Evolutionary conservation across 116 monocot species (phyloP).

Genomic region (Trichopus zeylanicus): DNA sequence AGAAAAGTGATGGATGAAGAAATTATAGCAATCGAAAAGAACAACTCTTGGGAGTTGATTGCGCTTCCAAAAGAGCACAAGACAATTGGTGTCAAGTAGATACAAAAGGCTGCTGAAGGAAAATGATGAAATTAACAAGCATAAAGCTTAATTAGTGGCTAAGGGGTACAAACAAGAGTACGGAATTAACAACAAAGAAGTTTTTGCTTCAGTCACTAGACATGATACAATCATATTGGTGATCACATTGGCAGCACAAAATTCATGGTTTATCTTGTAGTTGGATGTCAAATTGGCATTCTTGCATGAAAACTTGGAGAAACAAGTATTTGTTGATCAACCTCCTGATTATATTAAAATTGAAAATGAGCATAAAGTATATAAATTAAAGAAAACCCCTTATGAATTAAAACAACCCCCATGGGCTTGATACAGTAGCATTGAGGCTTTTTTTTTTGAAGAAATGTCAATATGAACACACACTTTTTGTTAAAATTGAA

Average conservation of each 20-base stretch:
- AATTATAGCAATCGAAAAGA: slow-evolving; percentile 1
- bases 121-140: neutral
- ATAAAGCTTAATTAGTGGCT: slow-evolving; percentile 2
- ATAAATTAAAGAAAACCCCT: slow-evolving; percentile 7
- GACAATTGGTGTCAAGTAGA: slow-evolving; percentile 4
- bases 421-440: neutral
- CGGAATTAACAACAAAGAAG: slow-evolving; percentile 5
- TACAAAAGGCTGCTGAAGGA: neutral
- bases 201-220: slow-evolving; percentile 6
- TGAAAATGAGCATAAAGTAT: too few relatives aligned
- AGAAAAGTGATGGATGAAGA: too few relatives aligned
- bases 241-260: too few relatives aligned
- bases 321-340: too few relatives aligned
- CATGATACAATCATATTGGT: too few relatives aligned
- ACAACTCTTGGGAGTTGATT: slow-evolving; percentile 3
- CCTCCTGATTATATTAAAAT: too few relatives aligned
- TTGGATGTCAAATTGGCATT: slow-evolving; percentile 5
- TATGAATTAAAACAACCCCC: slow-evolving; percentile 6
- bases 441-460: slow-evolving; percentile 7
- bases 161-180: slow-evolving; percentile 8
- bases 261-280: slow-evolving; percentile 7
- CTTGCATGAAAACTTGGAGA: too few relatives aligned
- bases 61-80: slow-evolving; percentile 5
- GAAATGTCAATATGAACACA: slow-evolving; percentile 8
- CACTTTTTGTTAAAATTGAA: slow-evolving; percentile 1